Conservation (phyloP, 106 monocot genomes). For the Allium cepa region DNA sequence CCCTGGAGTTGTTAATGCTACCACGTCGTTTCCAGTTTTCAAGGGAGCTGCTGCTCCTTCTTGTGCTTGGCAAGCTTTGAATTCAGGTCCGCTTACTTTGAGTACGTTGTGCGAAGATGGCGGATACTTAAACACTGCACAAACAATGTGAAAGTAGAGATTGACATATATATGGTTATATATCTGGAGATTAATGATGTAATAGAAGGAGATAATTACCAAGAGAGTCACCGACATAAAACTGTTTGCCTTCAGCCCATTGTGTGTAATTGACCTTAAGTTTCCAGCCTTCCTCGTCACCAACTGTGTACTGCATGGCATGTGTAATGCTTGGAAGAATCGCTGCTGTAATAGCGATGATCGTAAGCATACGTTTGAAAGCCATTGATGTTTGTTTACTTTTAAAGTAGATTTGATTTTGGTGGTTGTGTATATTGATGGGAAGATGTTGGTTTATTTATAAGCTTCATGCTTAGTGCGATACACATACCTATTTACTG, state of each 20-base stretch:
- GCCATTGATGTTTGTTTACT: not conserved
- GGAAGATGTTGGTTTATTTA: not conserved
- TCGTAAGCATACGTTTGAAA: not conserved
- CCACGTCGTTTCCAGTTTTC: not conserved
- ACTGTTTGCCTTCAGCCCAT: constrained; percentile 11
- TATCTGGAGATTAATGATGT: too few species aligned
- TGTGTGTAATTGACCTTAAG: constrained; percentile 12
- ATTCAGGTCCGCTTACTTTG: not conserved
- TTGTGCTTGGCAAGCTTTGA: constrained; percentile 1
- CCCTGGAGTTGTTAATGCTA: not conserved
- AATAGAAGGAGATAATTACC: not conserved
- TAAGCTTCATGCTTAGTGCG: not conserved
- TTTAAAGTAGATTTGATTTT: not conserved
- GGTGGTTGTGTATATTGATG: not conserved
- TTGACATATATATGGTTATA: not conserved
- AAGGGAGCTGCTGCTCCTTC: not conserved
- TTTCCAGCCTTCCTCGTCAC: constrained; percentile 7
- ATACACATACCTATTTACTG: too few species aligned
- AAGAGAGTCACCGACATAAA: constrained; percentile 9
- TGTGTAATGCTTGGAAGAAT: not conserved
- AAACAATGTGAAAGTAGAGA: not conserved
- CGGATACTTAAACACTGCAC: constrained; percentile 11
- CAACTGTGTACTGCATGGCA: constrained; percentile 2
- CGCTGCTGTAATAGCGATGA: not conserved
- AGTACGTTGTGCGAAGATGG: not conserved